Conservation (phyloP, 345 rosid genomes). For the Clausena lansium region DNA sequence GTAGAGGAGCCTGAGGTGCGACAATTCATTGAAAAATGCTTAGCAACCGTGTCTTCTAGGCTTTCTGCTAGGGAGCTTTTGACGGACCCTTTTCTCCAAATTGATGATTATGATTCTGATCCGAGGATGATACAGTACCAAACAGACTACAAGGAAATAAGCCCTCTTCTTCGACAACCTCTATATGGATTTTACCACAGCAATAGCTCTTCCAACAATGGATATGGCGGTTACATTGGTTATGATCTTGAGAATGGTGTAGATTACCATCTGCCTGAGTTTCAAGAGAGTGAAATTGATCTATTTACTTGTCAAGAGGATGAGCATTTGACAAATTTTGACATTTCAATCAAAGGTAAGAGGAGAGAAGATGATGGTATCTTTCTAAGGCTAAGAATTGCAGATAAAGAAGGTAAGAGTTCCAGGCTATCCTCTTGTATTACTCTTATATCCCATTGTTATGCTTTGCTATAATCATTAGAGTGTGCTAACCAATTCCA, state of each 20-base stretch:
- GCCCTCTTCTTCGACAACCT: conserved; percentile 51
- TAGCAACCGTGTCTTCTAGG: conserved; percentile 76
- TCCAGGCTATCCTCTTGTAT: background rate
- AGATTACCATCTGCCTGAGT: conserved; percentile 40
- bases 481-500: background rate
- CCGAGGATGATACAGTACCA: conserved; percentile 38
- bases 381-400: conserved; percentile 79
- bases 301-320: conserved; percentile 63
- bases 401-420: conserved; percentile 76
- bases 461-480: background rate
- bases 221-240: conserved; percentile 28
- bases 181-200: conserved; percentile 24
- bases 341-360: conserved; percentile 76
- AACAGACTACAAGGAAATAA: conserved; percentile 39
- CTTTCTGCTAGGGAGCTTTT: conserved; percentile 84
- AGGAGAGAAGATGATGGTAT: conserved; percentile 64
- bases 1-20: conserved; percentile 82
- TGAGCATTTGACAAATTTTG: conserved; percentile 42
- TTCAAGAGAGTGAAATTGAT: conserved; percentile 50
- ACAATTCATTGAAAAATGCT: conserved; percentile 85
- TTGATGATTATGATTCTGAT: conserved; percentile 44
- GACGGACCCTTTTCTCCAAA: conserved; percentile 73
- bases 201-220: conserved; percentile 30
- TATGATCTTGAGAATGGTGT: conserved; percentile 33
- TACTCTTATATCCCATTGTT: background rate